phyloP scores from a whole-genome alignment of 495 filamentous ascomycete species.

The Neurospora africana region DNA sequence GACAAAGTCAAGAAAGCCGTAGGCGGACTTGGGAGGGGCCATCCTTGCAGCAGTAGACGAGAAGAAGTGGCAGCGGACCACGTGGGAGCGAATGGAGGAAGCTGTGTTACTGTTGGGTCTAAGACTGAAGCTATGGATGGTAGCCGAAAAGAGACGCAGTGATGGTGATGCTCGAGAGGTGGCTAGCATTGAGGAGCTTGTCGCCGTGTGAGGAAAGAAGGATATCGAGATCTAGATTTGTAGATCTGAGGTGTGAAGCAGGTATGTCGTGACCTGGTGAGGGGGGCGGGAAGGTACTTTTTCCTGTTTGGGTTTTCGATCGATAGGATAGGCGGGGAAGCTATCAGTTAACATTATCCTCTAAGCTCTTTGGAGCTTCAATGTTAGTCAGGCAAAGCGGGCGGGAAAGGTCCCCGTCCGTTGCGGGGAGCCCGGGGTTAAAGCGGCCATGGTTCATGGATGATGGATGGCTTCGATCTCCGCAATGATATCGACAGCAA shows the following conservation, averaged over 20 bases:
- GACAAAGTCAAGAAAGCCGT: slow-evolving; percentile 3
- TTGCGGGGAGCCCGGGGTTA: not conserved
- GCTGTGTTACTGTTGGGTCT: not conserved
- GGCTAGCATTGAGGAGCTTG: not conserved
- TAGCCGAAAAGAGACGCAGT: not conserved
- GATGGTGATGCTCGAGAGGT: not conserved
- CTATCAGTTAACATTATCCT: not conserved
- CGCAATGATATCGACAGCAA: not conserved
- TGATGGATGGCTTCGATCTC: not conserved
- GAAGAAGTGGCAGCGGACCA: slow-evolving; percentile 6
- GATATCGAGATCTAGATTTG: not conserved
- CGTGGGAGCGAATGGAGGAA: slow-evolving; percentile 1
- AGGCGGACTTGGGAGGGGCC: slow-evolving; percentile 51
- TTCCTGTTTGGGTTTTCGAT: not conserved
- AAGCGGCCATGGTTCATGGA: not conserved
- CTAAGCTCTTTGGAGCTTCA: not conserved
- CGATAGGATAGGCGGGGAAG: not conserved
- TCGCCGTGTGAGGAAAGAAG: not conserved
- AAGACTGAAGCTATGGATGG: not conserved
- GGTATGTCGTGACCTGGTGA: not conserved
- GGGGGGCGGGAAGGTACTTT: not conserved
- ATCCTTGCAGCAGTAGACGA: slow-evolving; percentile 29
- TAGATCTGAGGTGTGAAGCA: not conserved
- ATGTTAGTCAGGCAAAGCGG: not conserved
- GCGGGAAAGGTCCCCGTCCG: not conserved